Evolutionary conservation across 2,329 filamentous ascomycete genomes (phyloP), one percentile per base, ranked within the genome.

Genomic region (Xylaria sp.): DNA sequence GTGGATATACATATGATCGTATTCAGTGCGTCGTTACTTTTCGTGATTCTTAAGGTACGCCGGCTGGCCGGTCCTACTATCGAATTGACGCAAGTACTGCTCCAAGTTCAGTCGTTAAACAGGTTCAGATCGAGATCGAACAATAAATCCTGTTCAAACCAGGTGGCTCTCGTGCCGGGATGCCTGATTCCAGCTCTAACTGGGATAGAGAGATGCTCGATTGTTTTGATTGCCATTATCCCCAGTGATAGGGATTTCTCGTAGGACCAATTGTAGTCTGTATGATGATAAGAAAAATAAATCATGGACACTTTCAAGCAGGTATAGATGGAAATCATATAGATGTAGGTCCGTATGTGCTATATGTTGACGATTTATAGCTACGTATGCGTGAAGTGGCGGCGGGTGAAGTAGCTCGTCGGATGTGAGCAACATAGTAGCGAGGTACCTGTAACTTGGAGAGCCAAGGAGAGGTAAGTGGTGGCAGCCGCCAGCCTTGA

Each of bases 391-490:
- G 7, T 7, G 6, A 33, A n/a, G 48, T 15, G 26, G 46, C 2
- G 31, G 49, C 3, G 6, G 49, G 26, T 10, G 26, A 53, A 33
- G 36, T 58, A 63, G 54, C 23, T 33, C 9, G 11, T 48, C 56
- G 46, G 40, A 36, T 17, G 9, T 26, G 28, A 17, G 53, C 11
- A 44, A 33, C 60, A 63, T 31, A 23, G 31, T 31, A 23, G 31
- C 17, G 4, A 70, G 28, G 68, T 70, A 70, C 62, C 53, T 40
- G 48, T 68, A 70, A 63, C 59, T 70, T 38, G 9, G 48, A 59
- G 54, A 42, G 38, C 17, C 20, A 61, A 59, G 42, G 28, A 62
- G 40, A 36, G 26, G 10, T n/a, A 31, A 51, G 36, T 58, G 66
- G 33, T 40, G 28, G 31, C 48, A 53, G 49, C 40, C 36, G 36